Evolutionary conservation across 2,329 filamentous ascomycete species (phyloP).

Genomic region (Talaromyces sp.): DNA sequence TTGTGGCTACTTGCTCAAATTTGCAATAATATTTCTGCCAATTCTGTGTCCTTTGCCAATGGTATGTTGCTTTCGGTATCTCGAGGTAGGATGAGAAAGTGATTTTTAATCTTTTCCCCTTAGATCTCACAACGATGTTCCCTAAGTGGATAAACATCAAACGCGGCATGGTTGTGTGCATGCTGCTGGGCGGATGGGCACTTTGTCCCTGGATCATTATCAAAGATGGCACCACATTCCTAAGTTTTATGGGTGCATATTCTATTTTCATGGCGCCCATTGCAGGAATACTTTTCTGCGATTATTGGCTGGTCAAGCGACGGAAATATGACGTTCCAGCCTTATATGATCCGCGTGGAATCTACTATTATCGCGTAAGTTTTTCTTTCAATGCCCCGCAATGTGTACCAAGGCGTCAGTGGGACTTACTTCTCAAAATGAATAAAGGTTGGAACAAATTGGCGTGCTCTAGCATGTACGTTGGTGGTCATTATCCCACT

Average conservation of each 20-base stretch:
- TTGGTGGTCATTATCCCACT: constrained; percentile 11
- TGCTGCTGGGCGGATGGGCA: constrained; percentile 12
- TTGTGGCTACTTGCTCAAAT: constrained; percentile 14
- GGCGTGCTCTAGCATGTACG: constrained; percentile 12
- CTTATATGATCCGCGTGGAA: constrained; percentile 13
- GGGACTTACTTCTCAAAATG: not conserved
- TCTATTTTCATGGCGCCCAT: constrained; percentile 15
- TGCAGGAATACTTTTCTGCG: constrained; percentile 15
- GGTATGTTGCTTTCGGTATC: constrained; percentile 3
- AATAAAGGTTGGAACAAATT: constrained; percentile 14
- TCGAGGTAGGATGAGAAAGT: not conserved
- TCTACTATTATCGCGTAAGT: constrained; percentile 14
- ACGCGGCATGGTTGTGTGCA: constrained; percentile 13
- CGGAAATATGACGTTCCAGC: constrained; percentile 17
- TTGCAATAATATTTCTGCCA: constrained; percentile 15
- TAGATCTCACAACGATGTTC: constrained; percentile 15
- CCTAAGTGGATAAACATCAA: constrained; percentile 16
- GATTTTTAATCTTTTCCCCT: not conserved
- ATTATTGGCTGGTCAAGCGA: constrained; percentile 14
- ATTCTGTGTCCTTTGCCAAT: constrained; percentile 13
- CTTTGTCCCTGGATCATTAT: constrained; percentile 16
- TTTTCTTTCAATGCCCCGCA: not conserved
- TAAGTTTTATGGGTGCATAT: constrained; percentile 15
- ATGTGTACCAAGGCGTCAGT: not conserved
- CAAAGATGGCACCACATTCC: constrained; percentile 9